Evolutionary conservation across 2,329 filamentous ascomycete species (phyloP).

Genomic region (Curvularia spicifera): DNA sequence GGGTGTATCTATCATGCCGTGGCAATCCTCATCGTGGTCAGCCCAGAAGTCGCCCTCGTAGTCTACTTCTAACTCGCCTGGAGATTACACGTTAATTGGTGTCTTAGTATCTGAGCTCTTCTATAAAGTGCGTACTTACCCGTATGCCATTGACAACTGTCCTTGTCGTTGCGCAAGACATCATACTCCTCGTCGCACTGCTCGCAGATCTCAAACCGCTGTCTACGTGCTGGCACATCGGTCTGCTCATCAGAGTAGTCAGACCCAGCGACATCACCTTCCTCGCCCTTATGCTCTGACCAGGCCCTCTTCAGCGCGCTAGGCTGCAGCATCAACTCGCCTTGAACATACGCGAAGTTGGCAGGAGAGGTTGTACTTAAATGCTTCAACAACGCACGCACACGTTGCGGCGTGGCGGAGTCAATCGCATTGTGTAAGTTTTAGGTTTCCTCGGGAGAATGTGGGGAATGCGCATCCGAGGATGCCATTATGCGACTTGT

Average conservation of each 20-base stretch:
- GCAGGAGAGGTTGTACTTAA: conserved; percentile 1
- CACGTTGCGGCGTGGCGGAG: conserved; percentile 8
- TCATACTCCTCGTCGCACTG: conserved; percentile 35
- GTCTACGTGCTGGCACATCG: conserved; percentile 8
- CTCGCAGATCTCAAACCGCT: conserved; percentile 25
- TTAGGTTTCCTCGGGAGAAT: conserved; percentile 1
- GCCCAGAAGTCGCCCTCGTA: conserved; percentile 30
- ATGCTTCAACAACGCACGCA: conserved; percentile 11
- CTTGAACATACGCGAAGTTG: conserved; percentile 2
- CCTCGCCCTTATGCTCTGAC: neutral
- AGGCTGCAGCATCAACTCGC: conserved; percentile 4
- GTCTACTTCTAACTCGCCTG: neutral
- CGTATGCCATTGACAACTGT: conserved; percentile 28
- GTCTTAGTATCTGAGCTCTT: neutral
- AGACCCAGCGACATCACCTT: conserved; percentile 4
- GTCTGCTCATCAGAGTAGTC: conserved; percentile 12
- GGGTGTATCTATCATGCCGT: conserved; percentile 36
- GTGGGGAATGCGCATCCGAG: neutral
- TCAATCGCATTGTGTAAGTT: conserved; percentile 16
- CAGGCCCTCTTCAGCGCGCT: conserved; percentile 5
- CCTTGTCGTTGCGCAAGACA: conserved; percentile 21
- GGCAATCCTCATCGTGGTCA: conserved; percentile 37
- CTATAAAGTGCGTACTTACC: conserved; percentile 18
- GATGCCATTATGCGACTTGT: neutral
- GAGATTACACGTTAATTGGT: neutral